Evolutionary conservation across 2,329 filamentous ascomycete genomes (phyloP).

Genomic region (Aspergillus sp.): DNA sequence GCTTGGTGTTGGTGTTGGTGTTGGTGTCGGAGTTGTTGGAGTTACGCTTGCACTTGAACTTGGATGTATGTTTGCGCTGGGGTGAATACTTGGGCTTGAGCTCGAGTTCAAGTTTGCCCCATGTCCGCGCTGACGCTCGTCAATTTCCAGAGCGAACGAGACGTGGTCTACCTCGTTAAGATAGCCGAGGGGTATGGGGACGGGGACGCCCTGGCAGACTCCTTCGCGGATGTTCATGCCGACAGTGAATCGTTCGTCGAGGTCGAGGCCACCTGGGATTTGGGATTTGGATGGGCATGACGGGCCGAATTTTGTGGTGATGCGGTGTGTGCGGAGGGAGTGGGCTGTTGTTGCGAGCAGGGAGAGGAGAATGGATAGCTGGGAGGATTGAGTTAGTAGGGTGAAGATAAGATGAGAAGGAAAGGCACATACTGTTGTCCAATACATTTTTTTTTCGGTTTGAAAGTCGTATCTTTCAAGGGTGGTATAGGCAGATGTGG

Average conservation of each 20-base stretch:
- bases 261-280: slow-evolving; percentile 14
- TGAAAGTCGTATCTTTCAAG: no score
- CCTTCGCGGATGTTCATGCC: slow-evolving; percentile 22
- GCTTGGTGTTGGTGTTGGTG: no score
- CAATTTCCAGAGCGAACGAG: slow-evolving; percentile 26
- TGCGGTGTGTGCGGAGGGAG: slow-evolving; percentile 25
- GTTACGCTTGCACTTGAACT: no score
- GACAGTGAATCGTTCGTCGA: slow-evolving; percentile 22
- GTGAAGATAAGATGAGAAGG: slow-evolving; percentile 40
- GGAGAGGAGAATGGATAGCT: slow-evolving; percentile 22
- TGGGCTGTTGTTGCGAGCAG: slow-evolving; percentile 22
- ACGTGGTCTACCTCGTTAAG: slow-evolving; percentile 25
- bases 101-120: neutral
- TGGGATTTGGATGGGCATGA: slow-evolving; percentile 20
- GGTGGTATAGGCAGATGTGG: no score
- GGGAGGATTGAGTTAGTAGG: slow-evolving; percentile 1
- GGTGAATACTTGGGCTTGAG: neutral
- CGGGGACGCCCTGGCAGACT: slow-evolving; percentile 26
- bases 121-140: neutral
- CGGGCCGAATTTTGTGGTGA: slow-evolving; percentile 34
- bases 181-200: slow-evolving; percentile 26
- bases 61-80: no score
- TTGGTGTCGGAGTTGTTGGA: no score
- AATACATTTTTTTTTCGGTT: slow-evolving; percentile 10
- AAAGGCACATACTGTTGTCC: slow-evolving; percentile 6